Base-by-base conservation (phyloP, 371 early-diverging fungal species). In the Parasitella parasitica region DNA sequence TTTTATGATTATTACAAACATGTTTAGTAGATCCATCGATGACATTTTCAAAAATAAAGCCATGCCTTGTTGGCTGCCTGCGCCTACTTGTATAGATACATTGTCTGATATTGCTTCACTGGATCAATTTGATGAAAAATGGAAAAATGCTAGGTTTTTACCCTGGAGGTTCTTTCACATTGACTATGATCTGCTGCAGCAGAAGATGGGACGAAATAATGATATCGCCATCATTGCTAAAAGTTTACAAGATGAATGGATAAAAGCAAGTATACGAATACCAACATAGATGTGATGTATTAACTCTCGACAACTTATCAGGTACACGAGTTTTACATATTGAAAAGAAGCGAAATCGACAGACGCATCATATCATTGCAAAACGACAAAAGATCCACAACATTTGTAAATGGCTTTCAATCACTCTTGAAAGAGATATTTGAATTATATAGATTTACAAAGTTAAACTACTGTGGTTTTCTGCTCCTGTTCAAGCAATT, bases 291-390 rank as follows among this genome's bases (percentile, higher is more conserved):
- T 36, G 12, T 36, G 9, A 43, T 24, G n/a, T 27, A 36, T 9
- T 36, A 36, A 36, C n/a, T n/a, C n/a, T n/a, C n/a, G n/a, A n/a
- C n/a, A n/a, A 46, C 11, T 26, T 6, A 36, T 15, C 48, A 67
- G 67, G 62, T 58, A 34, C 46, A 67, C 30, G 54, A 58, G 4
- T 67, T 67, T 35, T 67, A 57, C 38, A 38, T 49, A 36, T 9
- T 53, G 7, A 67, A 67, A 49, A 57, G 27, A 35, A 49, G 59
- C 12, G 67, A 67, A 57, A 62, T 67, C n/a, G 63, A 67, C 49
- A 28, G 63, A 27, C 36, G 63, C 8, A 48, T 66, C 22, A 43
- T 52, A 7, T 53, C 38, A 15, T 54, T 36, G 22, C 46, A 53
- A 9, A 30, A 22, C 38, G 15, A 43, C 5, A 16, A 52, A 4